Evolutionary conservation across 2,329 filamentous ascomycete species (phyloP), one percentile per base, ranked within the genome.

Genomic region (Kalmusia sp.): DNA sequence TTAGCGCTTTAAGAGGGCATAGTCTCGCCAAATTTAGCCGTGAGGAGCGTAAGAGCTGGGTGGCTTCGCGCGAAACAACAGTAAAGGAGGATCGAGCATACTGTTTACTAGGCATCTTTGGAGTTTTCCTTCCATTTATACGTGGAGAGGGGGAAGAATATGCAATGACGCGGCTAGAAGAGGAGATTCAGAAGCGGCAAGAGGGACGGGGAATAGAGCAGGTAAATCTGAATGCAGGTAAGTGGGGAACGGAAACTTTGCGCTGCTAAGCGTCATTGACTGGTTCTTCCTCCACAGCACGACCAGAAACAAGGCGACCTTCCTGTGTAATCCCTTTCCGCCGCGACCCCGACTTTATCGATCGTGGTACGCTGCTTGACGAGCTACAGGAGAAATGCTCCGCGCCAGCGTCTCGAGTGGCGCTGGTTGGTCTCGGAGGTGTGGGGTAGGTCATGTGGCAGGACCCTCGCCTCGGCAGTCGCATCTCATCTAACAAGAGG

Each of bases 341-440:
- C 17, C 59, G 41, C 27, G 62, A 64, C 49, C 34, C 46, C 19
- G 57, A 64, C 38, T 65, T 64, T 33, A 53, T 65, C 34, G 58
- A 64, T 12, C 63, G 62, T 14, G 45, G 40, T 1, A 52, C 50
- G 15, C 33, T 58, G 7, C 48, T 50, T 21, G 17, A 43, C 49
- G 52, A 19, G 49, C 47, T 24, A 31, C 39, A 54, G 45, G 56
- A 22, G 12, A 48, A 38, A 44, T 54, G 50, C 47, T 15, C 38
- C 5, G 27, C n/a, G 25, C 54, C 54, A 38, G 53, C 39, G 24
- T 28, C 41, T 30, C 51, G 57, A 19, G 49, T 31, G 25, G 64
- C 59, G 33, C 60, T 64, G 12, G 54, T 60, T 27, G 63, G 64
- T 22, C 45, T 67, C 12, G 63, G 64, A 21, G 64, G 64, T 33